Evolutionary conservation across 257 asterid species (phyloP), one percentile per base, ranked within the genome.

Genomic region (Lavandula angustifolia): DNA sequence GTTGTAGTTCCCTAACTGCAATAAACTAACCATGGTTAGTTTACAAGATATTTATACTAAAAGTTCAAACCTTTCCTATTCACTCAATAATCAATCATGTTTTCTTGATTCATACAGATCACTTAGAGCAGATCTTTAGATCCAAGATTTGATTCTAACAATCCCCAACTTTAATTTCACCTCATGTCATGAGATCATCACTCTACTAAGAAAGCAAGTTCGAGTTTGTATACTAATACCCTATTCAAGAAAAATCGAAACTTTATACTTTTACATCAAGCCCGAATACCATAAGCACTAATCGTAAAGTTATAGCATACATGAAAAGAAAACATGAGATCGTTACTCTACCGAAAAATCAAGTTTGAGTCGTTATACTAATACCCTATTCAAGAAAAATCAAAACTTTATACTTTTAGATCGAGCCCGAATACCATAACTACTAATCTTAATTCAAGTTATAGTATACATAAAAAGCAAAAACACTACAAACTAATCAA

Each of bases 1-100:
- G 76, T 92, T 92, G 88, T 85, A 89, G 76, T 92, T 92, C 12
- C 84, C 95, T 35, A 89, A 81, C 98, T 89, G 95, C 55, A 64
- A 60, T 61, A 41, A 32, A 62, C 54, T 40, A 37, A 37, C 37
- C n/a, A 35, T 27, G 47, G 62, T 35, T 52, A 69, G 47, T 31
- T 14, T 2, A 40, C 47, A 16, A 12, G 1, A 42, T 7, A n/a
- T 55, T 35, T 7, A 29, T 7, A 33, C 43, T 3, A 17, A 22
- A 22, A 16, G 18, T 56, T 31, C 64, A 4, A 40, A 54, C 33
- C 3, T 59, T 50, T 7, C 42, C 27, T 18, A 16, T 42, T 4
- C 7, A 12, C 27, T 40, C 50, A 51, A 13, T 14, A 7, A 11
- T 4, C 9, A 29, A 42, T 41, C 14, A n/a, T 27, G 11, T 17